Base-by-base conservation (phyloP, 2,329 filamentous ascomycete genomes). In the Phoma sp. region DNA sequence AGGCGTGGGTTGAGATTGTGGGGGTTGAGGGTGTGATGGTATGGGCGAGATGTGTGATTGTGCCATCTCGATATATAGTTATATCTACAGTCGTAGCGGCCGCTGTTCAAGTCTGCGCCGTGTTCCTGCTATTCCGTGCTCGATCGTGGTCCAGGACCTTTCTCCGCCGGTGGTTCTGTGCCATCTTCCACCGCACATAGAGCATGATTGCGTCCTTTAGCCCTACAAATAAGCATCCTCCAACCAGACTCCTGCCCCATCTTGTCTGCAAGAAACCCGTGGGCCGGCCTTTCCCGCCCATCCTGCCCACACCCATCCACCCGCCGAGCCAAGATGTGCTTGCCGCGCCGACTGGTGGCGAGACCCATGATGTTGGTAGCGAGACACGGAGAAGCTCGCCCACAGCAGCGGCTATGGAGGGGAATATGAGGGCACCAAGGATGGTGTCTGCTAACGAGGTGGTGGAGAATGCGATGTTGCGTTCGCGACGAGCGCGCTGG, bases 191-290 rank as follows among this genome's bases (percentile, higher is more conserved):
- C 44, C 78, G 49, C 27, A 81, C 85, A 65, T 88, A 88, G 2
- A 88, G 74, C 64, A 85, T 76, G 31, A 88, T 65, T 6, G 83
- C 83, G 72, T 88, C 87, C 74, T 94, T 95, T 47, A 96, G 75
- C 9, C 96, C 87, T 15, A 98, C 88, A 67, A 94, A 96, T 19
- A 96, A 77, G 71, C 91, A 95, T 0, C 95, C 95, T 1, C 95
- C 95, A 1, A 95, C 83, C 2, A 99, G 80, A 68, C 91, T 97
- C 51, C 95, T 83, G 1, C 92, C 95, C 92, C 95, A 98, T 55
- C 88, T 86, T 64, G 90, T 85, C 69, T 95, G 90, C 29, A 99
- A 74, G 24, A 98, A 80, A 0, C 90, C 88, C 0, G 85, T 84
- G 3, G 83, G 41, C 36, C 47, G 32, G 24, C 32, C 79, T 32